These are phyloP conservation scores for Phaeophleospora eucalypticola DNA, from an alignment of 2,329 filamentous ascomycete genomes.

Conservation along the genomic window DNA sequence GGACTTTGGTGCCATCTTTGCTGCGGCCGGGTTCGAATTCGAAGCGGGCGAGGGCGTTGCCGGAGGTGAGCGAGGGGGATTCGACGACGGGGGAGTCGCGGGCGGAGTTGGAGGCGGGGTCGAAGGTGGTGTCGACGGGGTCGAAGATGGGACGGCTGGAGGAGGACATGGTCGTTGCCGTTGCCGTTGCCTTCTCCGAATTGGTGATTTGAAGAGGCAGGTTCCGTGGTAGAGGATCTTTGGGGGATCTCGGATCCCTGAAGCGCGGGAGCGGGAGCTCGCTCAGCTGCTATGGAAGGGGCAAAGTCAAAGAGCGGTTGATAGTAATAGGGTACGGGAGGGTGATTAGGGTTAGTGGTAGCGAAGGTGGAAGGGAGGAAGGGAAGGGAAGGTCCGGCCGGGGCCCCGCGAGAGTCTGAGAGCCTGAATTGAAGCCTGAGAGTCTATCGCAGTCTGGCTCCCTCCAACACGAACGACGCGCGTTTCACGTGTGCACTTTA, in stretches of 20 bases:
- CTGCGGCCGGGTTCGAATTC: constrained; percentile 76
- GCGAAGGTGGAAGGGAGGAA: too few relatives aligned
- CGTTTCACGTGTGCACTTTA: background rate
- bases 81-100: constrained; percentile 26
- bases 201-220: too few relatives aligned
- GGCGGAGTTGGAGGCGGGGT: constrained; percentile 12
- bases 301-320: too few relatives aligned
- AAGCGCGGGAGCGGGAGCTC: too few relatives aligned
- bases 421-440: too few relatives aligned
- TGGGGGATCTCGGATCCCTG: too few relatives aligned
- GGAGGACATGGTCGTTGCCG: constrained; percentile 7
- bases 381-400: too few relatives aligned
- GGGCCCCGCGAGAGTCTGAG: too few relatives aligned
- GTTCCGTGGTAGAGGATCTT: background rate
- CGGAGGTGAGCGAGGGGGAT: constrained; percentile 47
- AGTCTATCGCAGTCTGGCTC: too few relatives aligned
- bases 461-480: background rate
- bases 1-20: constrained; percentile 75
- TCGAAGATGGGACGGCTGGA: constrained; percentile 34
- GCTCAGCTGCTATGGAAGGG: too few relatives aligned
- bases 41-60: constrained; percentile 71
- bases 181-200: background rate
- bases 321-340: too few relatives aligned
- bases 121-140: constrained; percentile 40
- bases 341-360: too few relatives aligned